Evolutionary conservation across 73 alveolate species (phyloP).

Genomic region (Paramecium primaurelia): DNA sequence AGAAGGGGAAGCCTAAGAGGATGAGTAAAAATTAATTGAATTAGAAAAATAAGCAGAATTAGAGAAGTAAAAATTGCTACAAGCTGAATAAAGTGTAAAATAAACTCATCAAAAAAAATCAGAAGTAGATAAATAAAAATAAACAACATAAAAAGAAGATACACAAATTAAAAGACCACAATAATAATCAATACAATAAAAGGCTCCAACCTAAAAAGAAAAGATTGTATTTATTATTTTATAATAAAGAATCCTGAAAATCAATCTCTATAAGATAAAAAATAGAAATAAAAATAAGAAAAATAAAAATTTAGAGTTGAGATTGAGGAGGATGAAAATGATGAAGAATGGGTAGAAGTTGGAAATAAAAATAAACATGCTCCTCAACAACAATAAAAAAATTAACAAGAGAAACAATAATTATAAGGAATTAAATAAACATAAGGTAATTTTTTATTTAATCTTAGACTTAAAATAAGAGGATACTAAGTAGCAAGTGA

Average conservation of each 20-base stretch:
- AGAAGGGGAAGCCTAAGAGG: background rate
- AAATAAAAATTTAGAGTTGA: background rate
- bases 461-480: background rate
- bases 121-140: background rate
- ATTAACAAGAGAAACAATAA: background rate
- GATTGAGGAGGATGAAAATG: background rate
- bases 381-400: background rate
- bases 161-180: background rate
- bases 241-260: background rate
- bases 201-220: background rate
- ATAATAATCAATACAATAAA: background rate
- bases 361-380: background rate
- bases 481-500: background rate
- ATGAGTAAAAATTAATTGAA: background rate
- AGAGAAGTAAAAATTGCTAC: background rate
- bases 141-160: background rate
- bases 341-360: conserved; percentile 13
- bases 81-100: background rate
- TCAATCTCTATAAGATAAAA: background rate
- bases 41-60: background rate
- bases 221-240: background rate
- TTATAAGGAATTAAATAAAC: background rate
- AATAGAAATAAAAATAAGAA: background rate
- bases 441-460: background rate
- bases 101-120: background rate